Evolutionary conservation across 2,329 filamentous ascomycete genomes (phyloP), one percentile per base, ranked within the genome.

Genomic region (Paecilomyces niveus): DNA sequence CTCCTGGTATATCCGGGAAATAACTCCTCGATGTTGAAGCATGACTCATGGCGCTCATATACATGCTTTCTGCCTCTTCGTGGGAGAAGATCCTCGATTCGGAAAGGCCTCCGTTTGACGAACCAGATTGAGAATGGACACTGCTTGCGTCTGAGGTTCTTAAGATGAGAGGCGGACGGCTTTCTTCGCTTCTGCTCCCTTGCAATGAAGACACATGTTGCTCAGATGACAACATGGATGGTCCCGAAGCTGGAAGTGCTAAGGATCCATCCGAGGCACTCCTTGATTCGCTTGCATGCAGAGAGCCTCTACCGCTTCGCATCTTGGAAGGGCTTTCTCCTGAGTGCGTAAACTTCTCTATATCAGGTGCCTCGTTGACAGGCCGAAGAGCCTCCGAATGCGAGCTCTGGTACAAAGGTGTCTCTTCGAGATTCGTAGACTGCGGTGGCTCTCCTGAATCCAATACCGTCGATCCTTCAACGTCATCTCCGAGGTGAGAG

Each of bases 21-120:
- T 72, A 70, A 54, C 65, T 68, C 29, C 60, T 63, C 55, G 60
- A 65, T 21, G 58, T 62, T 24, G 72, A 69, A 9, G 68, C 69
- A 39, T 75, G 72, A 59, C 81, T 84, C 57, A 85, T 76, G 10
- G 83, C 85, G 67, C 85, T 81, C 77, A 80, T 78, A 58, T 80
- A 81, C 71, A 81, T 75, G 62, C 78, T 80, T 58, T 78, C 72
- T n/a, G 78, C 78, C 64, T 80, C 77, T 59, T 80, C 77, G 58
- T 77, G 75, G 50, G 75, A 77, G 58, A 79, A 81, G 53, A 79
- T 64, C 61, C 69, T 78, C 3, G 78, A 80, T 58, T 78, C 73
- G 6, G 73, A 70, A n/a, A 81, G 71, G 31, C 78, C 73, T 53
- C 72, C 72, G 50, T 62, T 58, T n/a, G 66, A 62, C n/a, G 62